Percentiles rank a stretch among this genome's conserved stretches.
Evolutionary conservation across 352 stramenopile species (phyloP).

Genomic region (Phytophthora colocasiae): DNA sequence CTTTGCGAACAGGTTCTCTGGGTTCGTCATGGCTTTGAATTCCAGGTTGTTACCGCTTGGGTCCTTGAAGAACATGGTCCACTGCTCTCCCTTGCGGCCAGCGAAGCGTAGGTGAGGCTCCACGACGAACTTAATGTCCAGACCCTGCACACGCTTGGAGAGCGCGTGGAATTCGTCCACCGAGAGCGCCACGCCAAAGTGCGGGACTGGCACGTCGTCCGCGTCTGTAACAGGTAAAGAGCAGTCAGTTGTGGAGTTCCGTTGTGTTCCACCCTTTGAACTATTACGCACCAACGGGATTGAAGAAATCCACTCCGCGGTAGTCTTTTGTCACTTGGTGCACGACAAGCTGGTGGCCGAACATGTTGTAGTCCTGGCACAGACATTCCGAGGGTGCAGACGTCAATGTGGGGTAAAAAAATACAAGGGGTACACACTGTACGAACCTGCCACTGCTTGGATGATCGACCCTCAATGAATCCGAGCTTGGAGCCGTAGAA

Average conservation of each 20-base stretch:
- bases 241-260: not conserved
- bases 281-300: conserved; percentile 88
- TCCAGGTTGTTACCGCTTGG: conserved; percentile 98
- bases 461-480: conserved; percentile 92
- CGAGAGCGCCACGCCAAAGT: conserved; percentile 94
- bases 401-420: conserved; percentile 1
- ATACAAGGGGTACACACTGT: not conserved
- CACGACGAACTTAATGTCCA: conserved; percentile 95
- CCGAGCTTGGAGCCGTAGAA: conserved; percentile 95
- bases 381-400: conserved; percentile 39
- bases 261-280: not conserved
- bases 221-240: conserved; percentile 65
- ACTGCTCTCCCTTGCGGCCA: conserved; percentile 96
- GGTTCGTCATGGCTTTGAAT: conserved; percentile 99
- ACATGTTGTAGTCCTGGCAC: conserved; percentile 90
- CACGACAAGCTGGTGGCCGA: conserved; percentile 87
- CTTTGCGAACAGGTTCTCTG: conserved; percentile 98
- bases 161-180: conserved; percentile 94
- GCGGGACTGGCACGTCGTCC: conserved; percentile 97
- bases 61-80: conserved; percentile 99
- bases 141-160: conserved; percentile 77
- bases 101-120: conserved; percentile 95
- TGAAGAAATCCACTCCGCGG: conserved; percentile 94
- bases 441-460: conserved; percentile 92
- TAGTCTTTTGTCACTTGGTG: conserved; percentile 95